Percentiles rank a stretch among this genome's conserved stretches.
These are phyloP conservation scores for Micractinium conductrix DNA, from an alignment of 139 green algal species.

Conservation along the genomic window DNA sequence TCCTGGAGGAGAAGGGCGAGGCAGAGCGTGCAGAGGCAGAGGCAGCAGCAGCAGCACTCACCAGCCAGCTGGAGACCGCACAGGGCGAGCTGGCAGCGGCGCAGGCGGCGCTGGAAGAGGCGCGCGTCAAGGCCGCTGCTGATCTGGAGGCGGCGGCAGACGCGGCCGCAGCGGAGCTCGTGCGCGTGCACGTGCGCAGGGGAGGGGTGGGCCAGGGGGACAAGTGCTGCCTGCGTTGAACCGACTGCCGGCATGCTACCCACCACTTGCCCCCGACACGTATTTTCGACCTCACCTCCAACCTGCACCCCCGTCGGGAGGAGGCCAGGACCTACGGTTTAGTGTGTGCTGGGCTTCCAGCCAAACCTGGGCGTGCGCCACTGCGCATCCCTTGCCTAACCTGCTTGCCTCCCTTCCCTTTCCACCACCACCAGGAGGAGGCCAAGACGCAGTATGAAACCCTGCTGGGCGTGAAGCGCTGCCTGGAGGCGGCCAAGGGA, in stretches of 20 bases:
- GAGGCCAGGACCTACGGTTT: too few relatives aligned
- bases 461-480: slow-evolving; percentile 29
- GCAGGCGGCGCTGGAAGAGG: slow-evolving; percentile 27
- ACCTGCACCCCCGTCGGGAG: too few relatives aligned
- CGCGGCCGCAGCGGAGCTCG: slow-evolving; percentile 4
- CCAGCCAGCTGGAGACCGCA: slow-evolving; percentile 6
- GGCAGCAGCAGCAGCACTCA: slow-evolving; percentile 10
- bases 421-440: slow-evolving; percentile 2
- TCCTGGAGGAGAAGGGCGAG: slow-evolving; percentile 75
- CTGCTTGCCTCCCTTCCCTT: not conserved
- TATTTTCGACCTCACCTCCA: too few relatives aligned
- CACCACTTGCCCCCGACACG: too few relatives aligned
- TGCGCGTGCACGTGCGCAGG: slow-evolving; percentile 17
- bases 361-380: too few relatives aligned
- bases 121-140: not conserved
- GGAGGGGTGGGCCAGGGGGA: too few relatives aligned
- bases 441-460: slow-evolving; percentile 32
- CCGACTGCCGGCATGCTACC: too few relatives aligned
- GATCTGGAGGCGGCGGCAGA: slow-evolving; percentile 27
- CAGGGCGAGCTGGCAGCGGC: slow-evolving; percentile 9
- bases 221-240: too few relatives aligned
- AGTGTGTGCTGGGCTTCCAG: too few relatives aligned
- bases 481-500: slow-evolving; percentile 32
- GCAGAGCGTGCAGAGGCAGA: slow-evolving; percentile 49
- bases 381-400: not conserved